A percentile compares a stretch with the other conserved stretches of the same genome.
These are phyloP conservation scores for Venustampulla echinocandica DNA, from an alignment of 495 filamentous ascomycete genomes.

Conservation along the genomic window DNA sequence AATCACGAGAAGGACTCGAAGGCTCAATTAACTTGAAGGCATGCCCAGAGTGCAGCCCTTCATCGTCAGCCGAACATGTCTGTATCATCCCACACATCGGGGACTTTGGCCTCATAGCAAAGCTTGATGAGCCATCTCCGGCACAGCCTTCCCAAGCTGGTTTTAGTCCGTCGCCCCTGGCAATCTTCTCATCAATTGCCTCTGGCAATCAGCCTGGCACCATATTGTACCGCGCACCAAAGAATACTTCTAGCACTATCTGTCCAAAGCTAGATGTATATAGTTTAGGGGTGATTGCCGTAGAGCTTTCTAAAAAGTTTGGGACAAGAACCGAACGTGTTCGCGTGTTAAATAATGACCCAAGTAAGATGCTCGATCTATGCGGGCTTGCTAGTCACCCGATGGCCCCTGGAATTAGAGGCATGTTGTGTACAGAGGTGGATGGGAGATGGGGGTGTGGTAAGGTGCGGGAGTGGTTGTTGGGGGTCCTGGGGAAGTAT, in stretches of 20 bases:
- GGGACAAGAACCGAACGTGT: conserved; percentile 20
- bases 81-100: conserved; percentile 22
- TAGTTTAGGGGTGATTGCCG: conserved; percentile 31
- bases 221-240: conserved; percentile 27
- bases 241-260: not conserved
- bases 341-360: conserved; percentile 1
- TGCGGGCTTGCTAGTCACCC: not conserved
- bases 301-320: conserved; percentile 30
- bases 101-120: conserved; percentile 24
- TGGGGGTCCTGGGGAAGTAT: not conserved
- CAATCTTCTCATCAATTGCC: not conserved
- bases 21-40: conserved; percentile 27
- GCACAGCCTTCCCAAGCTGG: not conserved
- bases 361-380: not conserved
- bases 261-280: conserved; percentile 32
- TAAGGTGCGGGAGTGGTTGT: conserved; percentile 2
- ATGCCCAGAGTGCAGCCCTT: conserved; percentile 25
- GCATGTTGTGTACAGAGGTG: not conserved
- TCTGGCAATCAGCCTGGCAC: conserved; percentile 24
- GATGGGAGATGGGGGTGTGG: conserved; percentile 9
- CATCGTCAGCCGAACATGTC: not conserved
- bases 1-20: conserved; percentile 9
- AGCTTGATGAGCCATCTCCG: conserved; percentile 3
- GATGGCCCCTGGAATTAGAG: conserved; percentile 6
- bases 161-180: conserved; percentile 1